Evolutionary conservation across 2,329 filamentous ascomycete species (phyloP).

Genomic region (Arthrobotrys conoides): DNA sequence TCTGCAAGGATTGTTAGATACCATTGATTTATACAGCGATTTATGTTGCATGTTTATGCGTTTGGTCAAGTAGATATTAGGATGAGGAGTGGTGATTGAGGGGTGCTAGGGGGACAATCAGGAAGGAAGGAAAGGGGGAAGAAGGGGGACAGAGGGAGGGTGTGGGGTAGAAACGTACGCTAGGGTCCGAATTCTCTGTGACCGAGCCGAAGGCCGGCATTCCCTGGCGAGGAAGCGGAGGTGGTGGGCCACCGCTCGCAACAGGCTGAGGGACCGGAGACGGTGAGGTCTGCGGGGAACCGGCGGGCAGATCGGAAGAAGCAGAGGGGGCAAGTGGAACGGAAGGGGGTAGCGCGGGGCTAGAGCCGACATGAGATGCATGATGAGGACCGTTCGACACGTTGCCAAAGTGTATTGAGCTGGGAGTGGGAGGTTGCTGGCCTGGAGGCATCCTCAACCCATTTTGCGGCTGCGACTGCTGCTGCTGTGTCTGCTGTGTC

Average conservation of each 20-base stretch:
- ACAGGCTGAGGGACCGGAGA: conserved; percentile 92
- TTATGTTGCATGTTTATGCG: background rate
- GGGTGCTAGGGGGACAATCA: too few relatives aligned
- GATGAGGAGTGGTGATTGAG: too few relatives aligned
- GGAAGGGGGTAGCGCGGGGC: conserved; percentile 73
- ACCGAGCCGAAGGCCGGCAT: conserved; percentile 63
- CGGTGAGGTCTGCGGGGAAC: conserved; percentile 88
- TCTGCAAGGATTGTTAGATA: conserved; percentile 16
- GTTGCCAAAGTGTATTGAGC: conserved; percentile 83
- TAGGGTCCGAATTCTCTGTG: conserved; percentile 42
- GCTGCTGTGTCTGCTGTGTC: conserved; percentile 36
- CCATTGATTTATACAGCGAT: background rate
- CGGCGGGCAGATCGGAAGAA: conserved; percentile 77
- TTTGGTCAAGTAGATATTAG: background rate
- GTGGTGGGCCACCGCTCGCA: conserved; percentile 84
- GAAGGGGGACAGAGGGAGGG: conserved; percentile 63
- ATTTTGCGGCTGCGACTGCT: conserved; percentile 64
- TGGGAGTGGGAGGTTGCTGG: conserved; percentile 79
- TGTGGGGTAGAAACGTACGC: conserved; percentile 28
- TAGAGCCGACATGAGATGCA: conserved; percentile 71
- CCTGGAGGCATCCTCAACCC: conserved; percentile 71
- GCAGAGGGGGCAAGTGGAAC: conserved; percentile 67
- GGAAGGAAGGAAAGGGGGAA: conserved; percentile 43
- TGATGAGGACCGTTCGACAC: conserved; percentile 72
- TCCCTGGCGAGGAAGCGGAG: conserved; percentile 70